Conservation (phyloP, 176 grass and related monocot genomes). For the Neostapfia colusana region DNA sequence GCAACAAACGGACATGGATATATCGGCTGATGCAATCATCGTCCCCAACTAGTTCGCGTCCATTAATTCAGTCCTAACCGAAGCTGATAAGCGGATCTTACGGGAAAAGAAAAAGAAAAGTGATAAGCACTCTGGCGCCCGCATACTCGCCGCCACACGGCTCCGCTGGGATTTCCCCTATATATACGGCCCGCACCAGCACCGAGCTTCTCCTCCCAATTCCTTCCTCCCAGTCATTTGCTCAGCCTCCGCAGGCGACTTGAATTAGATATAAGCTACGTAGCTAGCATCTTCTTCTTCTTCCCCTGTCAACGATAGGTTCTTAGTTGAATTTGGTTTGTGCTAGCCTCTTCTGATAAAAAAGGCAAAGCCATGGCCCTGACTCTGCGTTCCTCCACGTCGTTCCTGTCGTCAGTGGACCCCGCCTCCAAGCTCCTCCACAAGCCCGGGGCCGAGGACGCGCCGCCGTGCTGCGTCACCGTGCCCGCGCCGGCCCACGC, state of each 20-base stretch:
- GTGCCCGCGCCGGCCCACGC: slow-evolving; percentile 4
- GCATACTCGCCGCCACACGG: slow-evolving; percentile 16
- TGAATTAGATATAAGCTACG: not conserved
- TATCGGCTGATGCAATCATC: slow-evolving; percentile 7
- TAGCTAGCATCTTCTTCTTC: not conserved
- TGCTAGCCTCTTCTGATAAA: not conserved
- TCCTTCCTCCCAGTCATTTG: not conserved
- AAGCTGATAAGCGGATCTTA: not conserved
- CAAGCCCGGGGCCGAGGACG: slow-evolving; percentile 42
- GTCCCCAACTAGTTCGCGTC: not conserved
- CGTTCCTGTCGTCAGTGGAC: slow-evolving; percentile 53
- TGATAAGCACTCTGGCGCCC: no score
- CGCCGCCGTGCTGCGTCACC: slow-evolving; percentile 38
- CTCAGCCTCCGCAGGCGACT: not conserved
- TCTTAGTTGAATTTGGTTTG: not conserved
- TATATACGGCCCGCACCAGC: slow-evolving; percentile 29
- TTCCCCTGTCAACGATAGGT: not conserved
- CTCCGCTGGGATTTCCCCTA: slow-evolving; percentile 27
- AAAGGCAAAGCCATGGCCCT: slow-evolving; percentile 52
- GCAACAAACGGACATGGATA: no score
- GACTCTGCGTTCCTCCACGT: slow-evolving; percentile 56
- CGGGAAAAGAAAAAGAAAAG: no score
- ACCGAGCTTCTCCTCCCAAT: not conserved
- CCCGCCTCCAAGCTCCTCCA: slow-evolving; percentile 51
- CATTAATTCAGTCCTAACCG: slow-evolving; percentile 1